Evolutionary conservation across 1,139 yeast species (phyloP), one percentile per base, ranked within the genome.

Genomic region (Yamadazyma pseudoaaseri): DNA sequence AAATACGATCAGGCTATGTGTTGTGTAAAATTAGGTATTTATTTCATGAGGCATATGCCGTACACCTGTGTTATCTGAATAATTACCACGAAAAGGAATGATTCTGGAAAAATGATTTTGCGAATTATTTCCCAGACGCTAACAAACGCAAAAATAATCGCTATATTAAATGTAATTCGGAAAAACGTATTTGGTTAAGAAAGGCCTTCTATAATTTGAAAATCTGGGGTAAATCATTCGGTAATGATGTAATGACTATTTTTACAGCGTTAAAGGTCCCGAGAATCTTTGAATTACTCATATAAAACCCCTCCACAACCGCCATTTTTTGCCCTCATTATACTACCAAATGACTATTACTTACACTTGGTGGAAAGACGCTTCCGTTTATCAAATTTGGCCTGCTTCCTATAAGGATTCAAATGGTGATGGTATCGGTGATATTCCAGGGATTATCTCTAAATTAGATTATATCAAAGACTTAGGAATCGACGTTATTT

Each of bases 371-470:
- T 76, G 82, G 81, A 74, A 75, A 56, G 73, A 73, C 42, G 73
- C 78, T 33, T 57, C 70, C 8, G 63, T 75, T 20, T 76, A 76
- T 53, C 81, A 76, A 52, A 68, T 76, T 41, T 76, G 77, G 69
- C 81, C 81, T 1, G 78, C 81, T 13, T 69, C 77, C 18, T 74
- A 63, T 55, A 73, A 73, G 45, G 81, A 76, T 51, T 65, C 79
- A 35, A 73, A 76, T 45, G 75, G 73, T 18, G 81, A 76, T 46
- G 81, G 81, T 30, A 48, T 72, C 37, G 81, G 82, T 34, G 81
- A 77, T 52, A 52, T 77, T 35, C 69, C 64, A 6, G 83, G 83
- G 14, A 71, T 77, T 31, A 62, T 70, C 38, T 62, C 72, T 22
- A 66, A 70, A 21, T 61, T 76, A 38, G 80, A 74, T 54, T 73